phyloP scores from a whole-genome alignment of 2,329 filamentous ascomycete genomes.

The Monosporascus sp. region DNA sequence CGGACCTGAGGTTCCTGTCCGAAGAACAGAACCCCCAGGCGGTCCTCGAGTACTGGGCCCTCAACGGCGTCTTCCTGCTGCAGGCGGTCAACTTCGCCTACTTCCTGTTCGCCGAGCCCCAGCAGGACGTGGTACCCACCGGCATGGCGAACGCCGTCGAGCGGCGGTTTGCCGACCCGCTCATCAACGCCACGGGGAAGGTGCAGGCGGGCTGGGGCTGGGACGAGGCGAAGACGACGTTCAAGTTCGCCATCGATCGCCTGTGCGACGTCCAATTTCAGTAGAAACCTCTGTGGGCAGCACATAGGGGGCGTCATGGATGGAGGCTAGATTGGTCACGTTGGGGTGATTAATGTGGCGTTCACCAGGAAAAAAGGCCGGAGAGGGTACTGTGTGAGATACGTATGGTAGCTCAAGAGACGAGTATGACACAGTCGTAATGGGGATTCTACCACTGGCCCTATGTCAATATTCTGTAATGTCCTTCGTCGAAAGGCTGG shows the following conservation, averaged over 20 bases:
- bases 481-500: no score
- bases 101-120: conserved; percentile 44
- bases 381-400: no score
- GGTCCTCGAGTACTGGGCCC: conserved; percentile 46
- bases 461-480: no score
- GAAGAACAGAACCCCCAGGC: conserved; percentile 33
- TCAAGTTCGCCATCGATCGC: neutral
- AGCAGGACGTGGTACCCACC: conserved; percentile 46
- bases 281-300: neutral
- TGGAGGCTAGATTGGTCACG: no score
- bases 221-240: conserved; percentile 20
- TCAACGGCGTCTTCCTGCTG: conserved; percentile 49
- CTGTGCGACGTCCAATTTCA: neutral
- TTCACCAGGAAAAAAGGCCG: no score
- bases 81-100: conserved; percentile 58
- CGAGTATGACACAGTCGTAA: no score
- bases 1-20: conserved; percentile 44
- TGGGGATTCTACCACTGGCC: no score
- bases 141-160: conserved; percentile 54
- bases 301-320: neutral
- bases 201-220: conserved; percentile 12
- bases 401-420: no score
- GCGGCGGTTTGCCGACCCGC: conserved; percentile 52
- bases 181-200: conserved; percentile 38
- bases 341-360: no score